These are phyloP conservation scores for Plasmopara muralis DNA, from an alignment of 352 stramenopile genomes.

Conservation along the genomic window DNA sequence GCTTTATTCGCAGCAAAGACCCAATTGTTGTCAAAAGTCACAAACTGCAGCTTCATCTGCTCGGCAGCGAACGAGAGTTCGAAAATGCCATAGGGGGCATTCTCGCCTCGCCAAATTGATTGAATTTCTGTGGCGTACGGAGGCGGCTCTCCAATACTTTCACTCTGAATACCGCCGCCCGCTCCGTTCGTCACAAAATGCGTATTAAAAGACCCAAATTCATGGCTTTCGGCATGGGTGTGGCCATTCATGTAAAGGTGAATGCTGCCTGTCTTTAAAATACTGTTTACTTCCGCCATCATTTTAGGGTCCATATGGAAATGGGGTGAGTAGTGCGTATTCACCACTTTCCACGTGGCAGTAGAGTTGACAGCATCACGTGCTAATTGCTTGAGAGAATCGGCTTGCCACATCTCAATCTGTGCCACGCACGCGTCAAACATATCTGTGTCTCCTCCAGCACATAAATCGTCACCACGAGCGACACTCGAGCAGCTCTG, in stretches of 20 bases:
- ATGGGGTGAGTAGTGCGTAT: conserved; percentile 70
- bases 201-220: conserved; percentile 59
- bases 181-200: conserved; percentile 72
- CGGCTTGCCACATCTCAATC: conserved; percentile 45
- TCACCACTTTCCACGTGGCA: conserved; percentile 67
- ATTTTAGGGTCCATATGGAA: conserved; percentile 66
- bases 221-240: conserved; percentile 68
- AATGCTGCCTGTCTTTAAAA: conserved; percentile 38
- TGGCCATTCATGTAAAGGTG: conserved; percentile 70
- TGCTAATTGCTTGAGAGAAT: conserved; percentile 52
- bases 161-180: conserved; percentile 63
- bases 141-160: conserved; percentile 53
- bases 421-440: conserved; percentile 57
- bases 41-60: conserved; percentile 55
- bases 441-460: conserved; percentile 42
- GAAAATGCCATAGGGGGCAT: conserved; percentile 64
- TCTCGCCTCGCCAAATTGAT: conserved; percentile 45
- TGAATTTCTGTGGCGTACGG: conserved; percentile 38
- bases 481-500: conserved; percentile 39
- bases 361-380: conserved; percentile 44
- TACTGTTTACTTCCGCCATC: conserved; percentile 57
- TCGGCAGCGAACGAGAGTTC: conserved; percentile 54
- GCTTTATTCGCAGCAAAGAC: conserved; percentile 33
- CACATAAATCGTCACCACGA: conserved; percentile 44
- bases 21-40: conserved; percentile 65